phyloP scores from a whole-genome alignment of 352 stramenopile genomes.

The Pythium oligandrum region DNA sequence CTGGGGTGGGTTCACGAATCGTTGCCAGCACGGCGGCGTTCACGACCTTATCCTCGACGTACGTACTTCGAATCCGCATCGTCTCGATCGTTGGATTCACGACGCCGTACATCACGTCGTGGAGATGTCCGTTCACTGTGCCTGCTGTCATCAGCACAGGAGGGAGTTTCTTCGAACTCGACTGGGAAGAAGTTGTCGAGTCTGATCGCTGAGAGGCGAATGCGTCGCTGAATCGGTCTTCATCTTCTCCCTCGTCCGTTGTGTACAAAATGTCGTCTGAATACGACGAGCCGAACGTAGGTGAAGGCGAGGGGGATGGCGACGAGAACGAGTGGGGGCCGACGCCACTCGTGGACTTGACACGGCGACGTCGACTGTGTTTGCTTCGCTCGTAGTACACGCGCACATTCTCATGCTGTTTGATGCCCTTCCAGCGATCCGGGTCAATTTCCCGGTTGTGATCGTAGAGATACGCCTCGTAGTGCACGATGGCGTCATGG shows the following conservation, averaged over 20 bases:
- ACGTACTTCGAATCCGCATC: slow-evolving; percentile 51
- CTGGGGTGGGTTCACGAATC: slow-evolving; percentile 27
- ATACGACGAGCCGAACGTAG: too few relatives aligned
- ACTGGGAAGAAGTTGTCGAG: not conserved
- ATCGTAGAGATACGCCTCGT: slow-evolving; percentile 30
- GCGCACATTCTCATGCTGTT: slow-evolving; percentile 24
- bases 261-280: too few relatives aligned
- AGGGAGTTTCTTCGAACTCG: not conserved
- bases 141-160: slow-evolving; percentile 34
- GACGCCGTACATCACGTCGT: slow-evolving; percentile 50
- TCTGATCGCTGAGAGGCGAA: too few relatives aligned
- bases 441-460: slow-evolving; percentile 34
- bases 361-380: not conserved
- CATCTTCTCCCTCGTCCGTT: too few relatives aligned
- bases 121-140: slow-evolving; percentile 31
- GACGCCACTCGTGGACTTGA: too few relatives aligned
- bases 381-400: slow-evolving; percentile 16
- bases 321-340: too few relatives aligned
- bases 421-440: slow-evolving; percentile 45
- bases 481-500: slow-evolving; percentile 36
- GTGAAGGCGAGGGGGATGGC: too few relatives aligned
- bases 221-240: too few relatives aligned
- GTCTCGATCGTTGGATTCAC: slow-evolving; percentile 35
- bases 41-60: slow-evolving; percentile 46
- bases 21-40: slow-evolving; percentile 40